phyloP scores from a whole-genome alignment of 139 green algal genomes.

The Gonium pectorale region DNA sequence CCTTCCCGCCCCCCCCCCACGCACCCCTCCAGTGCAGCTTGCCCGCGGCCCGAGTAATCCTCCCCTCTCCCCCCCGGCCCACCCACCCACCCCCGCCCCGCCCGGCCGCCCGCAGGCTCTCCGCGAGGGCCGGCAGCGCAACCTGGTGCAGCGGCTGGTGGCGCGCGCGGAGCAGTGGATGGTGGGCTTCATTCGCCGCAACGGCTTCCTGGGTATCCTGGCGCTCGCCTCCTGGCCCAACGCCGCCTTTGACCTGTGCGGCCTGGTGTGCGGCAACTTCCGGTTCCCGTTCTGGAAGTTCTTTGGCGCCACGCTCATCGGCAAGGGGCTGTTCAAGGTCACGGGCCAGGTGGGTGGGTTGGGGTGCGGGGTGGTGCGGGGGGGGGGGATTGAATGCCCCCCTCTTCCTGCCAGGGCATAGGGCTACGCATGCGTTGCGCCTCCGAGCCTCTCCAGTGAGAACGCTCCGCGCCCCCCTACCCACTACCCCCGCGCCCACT shows the following conservation, averaged over 20 bases:
- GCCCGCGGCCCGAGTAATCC: neutral
- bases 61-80: neutral
- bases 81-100: neutral
- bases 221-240: slow-evolving; percentile 92
- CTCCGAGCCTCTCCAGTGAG: no score
- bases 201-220: slow-evolving; percentile 92
- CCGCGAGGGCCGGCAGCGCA: neutral
- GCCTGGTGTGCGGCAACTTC: slow-evolving; percentile 93
- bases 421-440: no score
- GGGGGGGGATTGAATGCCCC: no score
- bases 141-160: neutral
- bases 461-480: no score
- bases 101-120: neutral
- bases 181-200: slow-evolving; percentile 81
- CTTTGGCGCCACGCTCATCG: slow-evolving; percentile 86
- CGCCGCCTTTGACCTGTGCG: slow-evolving; percentile 93
- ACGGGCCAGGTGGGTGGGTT: slow-evolving; percentile 42
- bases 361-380: neutral
- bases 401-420: no score
- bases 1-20: no score
- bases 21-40: no score
- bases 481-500: no score
- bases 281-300: slow-evolving; percentile 95
- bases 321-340: slow-evolving; percentile 91
- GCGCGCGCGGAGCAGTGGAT: slow-evolving; percentile 78